Percentiles rank a stretch among this genome's conserved stretches.
Conservation (phyloP, 73 alveolate species). For the Breviolum minutum region DNA sequence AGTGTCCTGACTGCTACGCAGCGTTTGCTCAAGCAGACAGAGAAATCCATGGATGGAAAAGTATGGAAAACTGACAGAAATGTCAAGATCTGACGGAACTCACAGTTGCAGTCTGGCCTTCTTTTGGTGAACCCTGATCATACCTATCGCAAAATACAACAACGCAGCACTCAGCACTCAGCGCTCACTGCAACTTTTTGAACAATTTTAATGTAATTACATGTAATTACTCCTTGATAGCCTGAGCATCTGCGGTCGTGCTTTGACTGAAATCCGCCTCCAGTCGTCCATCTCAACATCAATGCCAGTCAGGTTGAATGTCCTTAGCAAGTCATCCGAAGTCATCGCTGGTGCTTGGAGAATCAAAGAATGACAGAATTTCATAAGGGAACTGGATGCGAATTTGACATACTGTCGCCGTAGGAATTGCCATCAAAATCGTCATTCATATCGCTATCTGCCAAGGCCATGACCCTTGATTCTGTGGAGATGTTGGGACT, state of each 20-base stretch:
- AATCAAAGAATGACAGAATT: too few relatives aligned
- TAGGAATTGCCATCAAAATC: background rate
- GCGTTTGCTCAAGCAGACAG: too few relatives aligned
- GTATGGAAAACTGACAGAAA: too few relatives aligned
- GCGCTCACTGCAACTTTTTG: too few relatives aligned
- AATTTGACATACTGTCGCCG: too few relatives aligned
- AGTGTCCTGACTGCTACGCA: too few relatives aligned
- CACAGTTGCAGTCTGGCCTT: background rate
- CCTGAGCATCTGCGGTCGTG: background rate
- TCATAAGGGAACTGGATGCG: too few relatives aligned
- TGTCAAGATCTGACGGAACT: too few relatives aligned
- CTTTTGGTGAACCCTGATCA: slow-evolving; percentile 4
- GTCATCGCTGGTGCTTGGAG: background rate
- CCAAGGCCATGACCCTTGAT: slow-evolving; percentile 14
- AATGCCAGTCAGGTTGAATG: slow-evolving; percentile 54
- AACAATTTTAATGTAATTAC: too few relatives aligned
- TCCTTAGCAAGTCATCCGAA: background rate
- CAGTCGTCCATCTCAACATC: slow-evolving; percentile 47
- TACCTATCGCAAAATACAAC: background rate
- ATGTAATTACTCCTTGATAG: too few relatives aligned
- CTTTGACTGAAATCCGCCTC: background rate
- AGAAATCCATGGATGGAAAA: too few relatives aligned
- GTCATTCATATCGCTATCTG: background rate
- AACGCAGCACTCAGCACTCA: background rate
- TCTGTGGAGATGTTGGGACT: background rate